Conservation (phyloP, 768 basidiomycete species). For the Tylopilus sp. region DNA sequence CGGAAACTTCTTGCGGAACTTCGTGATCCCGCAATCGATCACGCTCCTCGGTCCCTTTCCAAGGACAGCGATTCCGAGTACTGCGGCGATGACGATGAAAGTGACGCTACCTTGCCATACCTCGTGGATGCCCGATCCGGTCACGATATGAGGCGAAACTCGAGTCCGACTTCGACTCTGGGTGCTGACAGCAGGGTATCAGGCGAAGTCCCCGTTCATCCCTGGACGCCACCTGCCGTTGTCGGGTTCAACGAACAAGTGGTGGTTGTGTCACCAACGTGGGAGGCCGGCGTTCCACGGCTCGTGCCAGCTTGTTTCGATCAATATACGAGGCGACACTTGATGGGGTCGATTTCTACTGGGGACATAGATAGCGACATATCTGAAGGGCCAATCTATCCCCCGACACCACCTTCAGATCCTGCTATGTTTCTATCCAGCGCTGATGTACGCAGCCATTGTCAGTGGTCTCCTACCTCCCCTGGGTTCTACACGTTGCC, state of each 20-base stretch:
- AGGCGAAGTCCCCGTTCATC: no score
- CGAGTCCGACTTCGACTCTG: background rate
- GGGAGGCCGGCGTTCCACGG: no score
- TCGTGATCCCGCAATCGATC: constrained; percentile 12
- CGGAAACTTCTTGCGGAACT: constrained; percentile 12
- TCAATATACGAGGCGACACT: background rate
- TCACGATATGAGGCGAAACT: background rate
- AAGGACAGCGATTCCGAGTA: constrained; percentile 8
- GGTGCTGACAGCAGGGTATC: background rate
- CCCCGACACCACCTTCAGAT: constrained; percentile 4
- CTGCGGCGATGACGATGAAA: background rate
- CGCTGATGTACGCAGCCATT: background rate
- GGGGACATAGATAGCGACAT: background rate
- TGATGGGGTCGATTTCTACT: background rate
- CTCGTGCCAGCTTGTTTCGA: no score
- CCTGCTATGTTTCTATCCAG: background rate
- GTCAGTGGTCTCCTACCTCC: background rate
- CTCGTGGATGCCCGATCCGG: background rate
- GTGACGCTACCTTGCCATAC: background rate
- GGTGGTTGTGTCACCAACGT: no score
- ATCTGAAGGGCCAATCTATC: constrained; percentile 5
- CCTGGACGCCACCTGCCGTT: background rate
- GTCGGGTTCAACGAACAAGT: no score
- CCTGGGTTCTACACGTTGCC: background rate
- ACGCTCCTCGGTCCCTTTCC: background rate